Conservation (phyloP, 345 rosid species). For the Moricandia arvensis region DNA sequence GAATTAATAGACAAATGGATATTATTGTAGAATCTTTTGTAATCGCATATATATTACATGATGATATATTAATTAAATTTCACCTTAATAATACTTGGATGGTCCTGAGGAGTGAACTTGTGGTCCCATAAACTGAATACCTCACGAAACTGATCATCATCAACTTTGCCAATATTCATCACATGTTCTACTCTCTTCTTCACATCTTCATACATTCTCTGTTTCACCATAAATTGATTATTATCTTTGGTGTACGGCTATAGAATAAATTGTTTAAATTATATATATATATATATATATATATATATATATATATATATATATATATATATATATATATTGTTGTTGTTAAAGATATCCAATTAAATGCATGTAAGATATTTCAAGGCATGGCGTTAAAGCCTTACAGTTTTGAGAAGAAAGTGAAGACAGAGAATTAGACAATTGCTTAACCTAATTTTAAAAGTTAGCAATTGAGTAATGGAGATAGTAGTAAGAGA, state of each 20-base stretch:
- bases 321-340: no score
- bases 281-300: no score
- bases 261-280: no score
- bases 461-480: background rate
- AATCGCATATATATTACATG: background rate
- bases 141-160: conserved; percentile 19
- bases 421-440: background rate
- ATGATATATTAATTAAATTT: background rate
- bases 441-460: background rate
- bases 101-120: conserved; percentile 51
- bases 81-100: conserved; percentile 64
- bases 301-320: no score
- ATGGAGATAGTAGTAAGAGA: background rate
- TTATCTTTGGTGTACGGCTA: background rate
- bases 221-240: background rate
- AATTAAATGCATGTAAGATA: background rate
- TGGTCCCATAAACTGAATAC: conserved; percentile 46
- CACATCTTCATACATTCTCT: conserved; percentile 62
- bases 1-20: background rate
- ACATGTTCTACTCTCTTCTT: conserved; percentile 50
- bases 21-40: background rate
- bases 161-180: conserved; percentile 47
- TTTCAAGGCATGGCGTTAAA: background rate
- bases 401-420: background rate
- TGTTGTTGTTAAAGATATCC: no score